These are phyloP conservation scores for Plasmodium gonderi DNA, from an alignment of 169 alveolate species.

Conservation along the genomic window DNA sequence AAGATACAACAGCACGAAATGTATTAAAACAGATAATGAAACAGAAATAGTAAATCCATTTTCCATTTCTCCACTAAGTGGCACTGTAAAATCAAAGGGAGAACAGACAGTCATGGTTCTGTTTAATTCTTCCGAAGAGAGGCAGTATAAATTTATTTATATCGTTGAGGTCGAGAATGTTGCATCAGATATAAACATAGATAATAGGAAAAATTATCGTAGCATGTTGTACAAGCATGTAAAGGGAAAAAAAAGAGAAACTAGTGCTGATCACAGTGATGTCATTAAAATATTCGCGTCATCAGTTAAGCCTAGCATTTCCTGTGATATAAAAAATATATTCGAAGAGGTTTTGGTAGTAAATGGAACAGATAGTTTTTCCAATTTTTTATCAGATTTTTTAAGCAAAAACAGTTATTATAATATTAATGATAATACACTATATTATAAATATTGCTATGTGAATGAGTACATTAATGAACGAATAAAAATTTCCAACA, in stretches of 20 bases:
- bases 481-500: slow-evolving; percentile 59
- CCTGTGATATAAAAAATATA: slow-evolving; percentile 51
- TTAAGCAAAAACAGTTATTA: slow-evolving; percentile 58
- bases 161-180: slow-evolving; percentile 38
- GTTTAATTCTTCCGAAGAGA: slow-evolving; percentile 65
- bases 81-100: slow-evolving; percentile 47
- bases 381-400: slow-evolving; percentile 14
- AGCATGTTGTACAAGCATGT: too few species aligned
- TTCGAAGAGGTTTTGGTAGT: slow-evolving; percentile 57
- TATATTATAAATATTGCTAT: slow-evolving; percentile 41
- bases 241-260: background rate
- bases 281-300: slow-evolving; percentile 49
- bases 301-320: slow-evolving; percentile 61
- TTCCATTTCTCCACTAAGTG: slow-evolving; percentile 40
- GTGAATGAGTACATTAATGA: slow-evolving; percentile 64
- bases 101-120: slow-evolving; percentile 53
- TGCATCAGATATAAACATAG: background rate
- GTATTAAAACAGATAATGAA: background rate
- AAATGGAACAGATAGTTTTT: slow-evolving; percentile 9
- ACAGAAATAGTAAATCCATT: slow-evolving; percentile 21
- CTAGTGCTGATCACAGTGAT: background rate
- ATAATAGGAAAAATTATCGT: background rate
- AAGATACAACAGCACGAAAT: background rate
- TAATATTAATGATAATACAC: slow-evolving; percentile 51
- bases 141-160: slow-evolving; percentile 51